Percentiles rank a stretch among this genome's conserved stretches.
These are phyloP conservation scores for Xerocomus brunneocitrinus DNA, from an alignment of 768 basidiomycete species.

Conservation along the genomic window DNA sequence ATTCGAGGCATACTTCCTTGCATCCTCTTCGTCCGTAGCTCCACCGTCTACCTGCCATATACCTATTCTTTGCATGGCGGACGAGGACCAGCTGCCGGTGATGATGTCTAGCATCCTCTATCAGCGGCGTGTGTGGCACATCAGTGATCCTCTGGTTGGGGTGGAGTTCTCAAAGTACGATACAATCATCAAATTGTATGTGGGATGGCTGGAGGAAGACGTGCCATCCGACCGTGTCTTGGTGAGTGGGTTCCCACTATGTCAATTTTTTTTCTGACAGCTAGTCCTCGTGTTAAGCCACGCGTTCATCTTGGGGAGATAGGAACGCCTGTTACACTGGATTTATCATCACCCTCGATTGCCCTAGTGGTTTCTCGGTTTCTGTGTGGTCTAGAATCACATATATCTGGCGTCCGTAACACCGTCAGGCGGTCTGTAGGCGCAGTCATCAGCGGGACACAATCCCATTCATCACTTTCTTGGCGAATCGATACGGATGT, in stretches of 20 bases:
- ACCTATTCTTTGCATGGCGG: conserved; percentile 7
- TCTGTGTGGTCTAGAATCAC: not conserved
- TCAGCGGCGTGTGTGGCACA: conserved; percentile 4
- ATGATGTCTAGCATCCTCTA: conserved; percentile 11
- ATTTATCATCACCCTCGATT: conserved; percentile 5
- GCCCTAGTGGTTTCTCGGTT: not conserved
- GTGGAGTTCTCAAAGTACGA: conserved; percentile 7
- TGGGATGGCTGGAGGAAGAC: conserved; percentile 5
- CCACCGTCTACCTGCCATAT: conserved; percentile 5
- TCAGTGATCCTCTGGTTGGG: conserved; percentile 3
- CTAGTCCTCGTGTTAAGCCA: not conserved
- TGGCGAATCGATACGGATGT: conserved; percentile 9
- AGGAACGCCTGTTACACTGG: not conserved
- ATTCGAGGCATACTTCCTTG: conserved; percentile 3
- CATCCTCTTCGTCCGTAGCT: not conserved
- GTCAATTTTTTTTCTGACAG: not conserved
- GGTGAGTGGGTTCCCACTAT: not conserved
- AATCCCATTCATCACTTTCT: not conserved
- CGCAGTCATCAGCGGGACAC: not conserved
- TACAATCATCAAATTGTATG: not conserved
- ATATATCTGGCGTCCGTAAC: not conserved
- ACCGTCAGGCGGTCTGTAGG: not conserved
- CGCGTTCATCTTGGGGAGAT: conserved; percentile 7
- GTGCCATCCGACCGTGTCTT: not conserved
- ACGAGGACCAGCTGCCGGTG: conserved; percentile 1